Percentiles rank a stretch among this genome's conserved stretches.
Evolutionary conservation across 2,329 filamentous ascomycete genomes (phyloP).

Genomic region (Iodosphaeria phyllophila): DNA sequence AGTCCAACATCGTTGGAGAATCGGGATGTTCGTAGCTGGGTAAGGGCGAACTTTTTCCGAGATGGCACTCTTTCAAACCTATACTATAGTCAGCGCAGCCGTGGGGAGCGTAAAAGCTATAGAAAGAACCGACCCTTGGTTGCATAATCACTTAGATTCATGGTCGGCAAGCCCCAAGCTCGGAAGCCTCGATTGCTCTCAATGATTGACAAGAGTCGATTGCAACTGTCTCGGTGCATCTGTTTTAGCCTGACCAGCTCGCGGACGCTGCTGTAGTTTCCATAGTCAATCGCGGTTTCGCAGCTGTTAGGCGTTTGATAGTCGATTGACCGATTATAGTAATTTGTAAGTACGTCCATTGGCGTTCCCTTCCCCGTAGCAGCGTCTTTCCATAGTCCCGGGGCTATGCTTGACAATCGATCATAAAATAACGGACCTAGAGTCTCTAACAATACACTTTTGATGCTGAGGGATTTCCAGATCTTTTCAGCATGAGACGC

Average conservation of each 20-base stretch:
- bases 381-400: constrained; percentile 16
- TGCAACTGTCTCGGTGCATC: constrained; percentile 28
- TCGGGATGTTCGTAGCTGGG: constrained; percentile 24
- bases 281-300: constrained; percentile 27
- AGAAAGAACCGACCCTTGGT: too few species aligned
- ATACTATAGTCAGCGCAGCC: too few species aligned
- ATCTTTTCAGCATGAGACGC: constrained; percentile 24
- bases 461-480: constrained; percentile 33
- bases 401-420: constrained; percentile 31
- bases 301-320: constrained; percentile 19
- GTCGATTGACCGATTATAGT: constrained; percentile 25
- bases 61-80: too few species aligned
- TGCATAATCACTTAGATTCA: constrained; percentile 1
- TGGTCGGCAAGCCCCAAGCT: constrained; percentile 18
- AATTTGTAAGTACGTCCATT: constrained; percentile 21
- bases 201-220: constrained; percentile 29
- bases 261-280: constrained; percentile 32
- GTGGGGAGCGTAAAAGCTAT: too few species aligned
- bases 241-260: constrained; percentile 23
- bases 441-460: constrained; percentile 37
- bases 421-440: constrained; percentile 36
- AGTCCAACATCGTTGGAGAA: constrained; percentile 20
- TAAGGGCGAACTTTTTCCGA: too few species aligned
- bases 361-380: constrained; percentile 3
- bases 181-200: constrained; percentile 30